Evolutionary conservation across 768 basidiomycete species (phyloP), one percentile per base, ranked within the genome.

Genomic region (Pleurotus citrinopileatus): DNA sequence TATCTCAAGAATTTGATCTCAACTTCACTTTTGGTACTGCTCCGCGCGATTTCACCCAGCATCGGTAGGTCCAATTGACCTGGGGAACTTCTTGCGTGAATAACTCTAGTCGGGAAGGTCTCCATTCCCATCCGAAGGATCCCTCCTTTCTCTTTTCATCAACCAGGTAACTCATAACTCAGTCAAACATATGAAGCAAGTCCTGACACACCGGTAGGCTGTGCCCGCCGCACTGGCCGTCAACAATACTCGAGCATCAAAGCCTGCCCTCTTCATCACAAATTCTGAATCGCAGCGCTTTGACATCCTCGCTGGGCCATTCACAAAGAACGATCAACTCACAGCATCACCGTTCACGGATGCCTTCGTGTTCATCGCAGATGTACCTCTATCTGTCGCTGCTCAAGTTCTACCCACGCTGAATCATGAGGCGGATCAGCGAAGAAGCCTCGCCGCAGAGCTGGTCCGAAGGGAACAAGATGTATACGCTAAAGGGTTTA

Each of bases 251-350:
- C 81, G 87, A 22, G 76, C 79, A 3, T 65, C 65, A 2, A 78
- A 80, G 42, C 83, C 87, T 26, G 83, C 77, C 58, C 71, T 89
- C 59, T 79, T 87, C 65, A 80, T 91, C 55, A 69, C 74, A 51
- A 84, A 87, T 67, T 78, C 86, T 1, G 86, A 79, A 7, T 80
- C 75, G 9, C 73, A 83, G 61, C 82, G 89, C 45, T 90, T 83
- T 68, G 79, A 87, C 59, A 66, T 91, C 51, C 84, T 82, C 62
- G 59, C 75, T 1, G 91, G 91, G 1, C 61, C 81, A 2, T 93
- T 94, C 70, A 87, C 86, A 25, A 83, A 83, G 66, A 89, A 92
- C 65, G 90, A 94, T 66, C 85, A 91, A 60, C 76, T 92, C 43
- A 88, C 89, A 1, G 79, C 81, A 2, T 83, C 81, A 4, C 89